These are phyloP conservation scores for Clavispora fructus DNA, from an alignment of 805 yeast genomes.

Conservation along the genomic window DNA sequence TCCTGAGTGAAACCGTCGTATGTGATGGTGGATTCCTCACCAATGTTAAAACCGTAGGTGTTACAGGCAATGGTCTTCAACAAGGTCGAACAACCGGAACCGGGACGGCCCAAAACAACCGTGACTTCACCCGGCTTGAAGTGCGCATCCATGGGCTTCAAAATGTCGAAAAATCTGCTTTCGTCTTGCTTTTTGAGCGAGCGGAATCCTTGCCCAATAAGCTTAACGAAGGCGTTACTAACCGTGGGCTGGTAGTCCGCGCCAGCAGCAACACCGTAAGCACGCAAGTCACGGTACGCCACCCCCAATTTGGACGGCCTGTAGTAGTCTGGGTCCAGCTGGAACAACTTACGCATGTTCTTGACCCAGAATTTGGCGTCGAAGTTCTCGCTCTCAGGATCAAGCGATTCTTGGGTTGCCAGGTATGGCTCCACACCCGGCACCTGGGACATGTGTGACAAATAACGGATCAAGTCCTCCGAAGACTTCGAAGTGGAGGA, in stretches of 20 bases:
- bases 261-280: slow-evolving; percentile 62
- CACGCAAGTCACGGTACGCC: slow-evolving; percentile 53
- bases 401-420: slow-evolving; percentile 26
- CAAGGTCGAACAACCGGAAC: slow-evolving; percentile 73
- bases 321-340: slow-evolving; percentile 56
- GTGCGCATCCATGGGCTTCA: slow-evolving; percentile 63
- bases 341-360: slow-evolving; percentile 50
- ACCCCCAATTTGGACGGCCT: slow-evolving; percentile 58
- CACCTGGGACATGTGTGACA: slow-evolving; percentile 40
- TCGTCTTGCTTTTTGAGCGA: slow-evolving; percentile 12
- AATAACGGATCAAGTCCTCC: slow-evolving; percentile 27
- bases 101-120: slow-evolving; percentile 76
- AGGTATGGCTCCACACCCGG: slow-evolving; percentile 16
- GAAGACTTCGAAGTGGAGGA: slow-evolving; percentile 14
- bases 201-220: slow-evolving; percentile 11
- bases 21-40: slow-evolving; percentile 39
- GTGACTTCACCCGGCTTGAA: slow-evolving; percentile 60
- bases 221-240: slow-evolving; percentile 27
- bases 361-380: slow-evolving; percentile 63
- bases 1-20: slow-evolving; percentile 52
- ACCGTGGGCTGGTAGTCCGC: slow-evolving; percentile 63
- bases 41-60: slow-evolving; percentile 55
- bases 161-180: slow-evolving; percentile 39
- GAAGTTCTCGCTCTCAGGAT: slow-evolving; percentile 57
- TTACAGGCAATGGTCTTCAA: slow-evolving; percentile 61